Evolutionary conservation across 352 stramenopile genomes (phyloP).

Genomic region (Phytophthora hybrid): DNA sequence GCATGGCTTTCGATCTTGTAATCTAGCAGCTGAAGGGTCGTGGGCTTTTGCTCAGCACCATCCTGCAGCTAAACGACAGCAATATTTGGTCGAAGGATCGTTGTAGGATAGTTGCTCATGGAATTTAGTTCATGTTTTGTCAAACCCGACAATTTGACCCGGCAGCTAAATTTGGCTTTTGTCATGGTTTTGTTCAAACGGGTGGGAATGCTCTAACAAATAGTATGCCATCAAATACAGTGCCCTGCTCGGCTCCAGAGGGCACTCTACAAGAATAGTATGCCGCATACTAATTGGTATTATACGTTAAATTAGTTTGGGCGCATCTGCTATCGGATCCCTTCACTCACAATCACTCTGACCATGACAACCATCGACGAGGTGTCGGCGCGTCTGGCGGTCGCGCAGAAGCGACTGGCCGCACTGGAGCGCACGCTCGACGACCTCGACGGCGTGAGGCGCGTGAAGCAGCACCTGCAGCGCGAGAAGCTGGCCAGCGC

Average conservation of each 20-base stretch:
- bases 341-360: not conserved
- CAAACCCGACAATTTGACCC: not conserved
- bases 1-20: no score
- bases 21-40: not conserved
- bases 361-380: slow-evolving; percentile 45
- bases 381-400: slow-evolving; percentile 42
- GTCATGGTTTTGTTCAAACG: no score
- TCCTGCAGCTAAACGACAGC: not conserved
- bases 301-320: not conserved
- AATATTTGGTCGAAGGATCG: not conserved
- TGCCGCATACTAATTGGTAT: no score
- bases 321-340: not conserved
- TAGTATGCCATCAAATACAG: no score
- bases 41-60: not conserved
- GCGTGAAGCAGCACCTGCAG: slow-evolving; percentile 57
- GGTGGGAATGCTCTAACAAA: not conserved
- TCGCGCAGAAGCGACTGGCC: slow-evolving; percentile 45
- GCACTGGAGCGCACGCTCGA: slow-evolving; percentile 56
- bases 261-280: no score
- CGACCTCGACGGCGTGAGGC: slow-evolving; percentile 60
- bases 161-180: not conserved
- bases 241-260: no score
- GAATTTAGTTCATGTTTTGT: slow-evolving; percentile 1
- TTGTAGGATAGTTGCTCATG: not conserved
- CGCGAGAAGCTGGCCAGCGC: slow-evolving; percentile 60